Percentiles rank a stretch among this genome's conserved stretches.
Conservation (phyloP, 2,329 filamentous ascomycete genomes). For the Xenoacremonium recifei region DNA sequence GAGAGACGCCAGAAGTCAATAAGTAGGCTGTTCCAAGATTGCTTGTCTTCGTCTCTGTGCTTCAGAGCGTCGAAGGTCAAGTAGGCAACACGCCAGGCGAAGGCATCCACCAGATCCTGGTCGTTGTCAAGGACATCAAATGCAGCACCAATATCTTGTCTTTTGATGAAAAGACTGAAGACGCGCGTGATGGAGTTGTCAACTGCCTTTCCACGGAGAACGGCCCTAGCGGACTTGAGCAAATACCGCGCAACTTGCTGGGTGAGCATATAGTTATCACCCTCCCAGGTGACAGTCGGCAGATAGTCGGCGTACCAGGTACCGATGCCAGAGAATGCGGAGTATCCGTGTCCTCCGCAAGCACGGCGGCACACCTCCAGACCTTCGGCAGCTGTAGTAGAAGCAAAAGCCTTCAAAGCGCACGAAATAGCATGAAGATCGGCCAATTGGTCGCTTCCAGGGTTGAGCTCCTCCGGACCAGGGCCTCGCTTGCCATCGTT, state of each 20-base stretch:
- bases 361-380: conserved; percentile 73
- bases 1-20: conserved; percentile 76
- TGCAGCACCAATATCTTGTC: conserved; percentile 68
- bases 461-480: conserved; percentile 64
- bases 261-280: conserved; percentile 80
- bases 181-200: conserved; percentile 46
- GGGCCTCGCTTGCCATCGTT: conserved; percentile 50
- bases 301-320: conserved; percentile 74
- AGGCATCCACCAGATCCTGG: conserved; percentile 68
- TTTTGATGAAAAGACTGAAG: conserved; percentile 61
- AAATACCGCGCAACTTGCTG: conserved; percentile 77
- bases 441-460: conserved; percentile 64
- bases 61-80: conserved; percentile 74
- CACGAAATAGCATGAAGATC: conserved; percentile 77
- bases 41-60: conserved; percentile 72
- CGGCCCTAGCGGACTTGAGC: conserved; percentile 70
- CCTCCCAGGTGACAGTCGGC: conserved; percentile 69
- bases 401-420: conserved; percentile 71
- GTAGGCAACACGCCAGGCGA: conserved; percentile 72
- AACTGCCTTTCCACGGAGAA: conserved; percentile 59
- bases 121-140: conserved; percentile 73
- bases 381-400: conserved; percentile 70
- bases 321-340: conserved; percentile 73
- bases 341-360: conserved; percentile 77
- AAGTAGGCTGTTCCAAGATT: conserved; percentile 73